Conservation (phyloP, 2,329 filamentous ascomycete species). For the Fusarium sp. region DNA sequence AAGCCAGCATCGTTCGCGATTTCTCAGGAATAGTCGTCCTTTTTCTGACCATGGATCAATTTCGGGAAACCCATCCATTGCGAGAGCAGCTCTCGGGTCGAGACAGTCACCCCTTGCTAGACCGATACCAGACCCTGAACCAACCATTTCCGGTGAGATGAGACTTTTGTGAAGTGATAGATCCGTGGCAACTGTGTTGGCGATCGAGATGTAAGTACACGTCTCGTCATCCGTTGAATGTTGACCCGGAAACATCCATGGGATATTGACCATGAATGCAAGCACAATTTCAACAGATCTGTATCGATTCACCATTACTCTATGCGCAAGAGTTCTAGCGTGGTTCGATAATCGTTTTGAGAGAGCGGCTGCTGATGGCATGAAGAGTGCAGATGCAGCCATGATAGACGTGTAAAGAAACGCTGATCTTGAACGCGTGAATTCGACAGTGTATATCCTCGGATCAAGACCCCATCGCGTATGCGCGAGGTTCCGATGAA, state of each 20-base stretch:
- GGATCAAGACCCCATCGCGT: slow-evolving; percentile 80
- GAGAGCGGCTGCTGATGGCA: slow-evolving; percentile 70
- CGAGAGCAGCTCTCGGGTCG: slow-evolving; percentile 71
- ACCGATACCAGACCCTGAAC: slow-evolving; percentile 54
- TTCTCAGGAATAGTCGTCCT: slow-evolving; percentile 69
- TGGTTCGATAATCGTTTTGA: slow-evolving; percentile 74
- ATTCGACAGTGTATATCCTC: slow-evolving; percentile 70
- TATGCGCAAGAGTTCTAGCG: slow-evolving; percentile 68
- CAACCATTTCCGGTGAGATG: slow-evolving; percentile 61
- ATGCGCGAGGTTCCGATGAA: slow-evolving; percentile 75
- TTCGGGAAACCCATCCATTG: slow-evolving; percentile 74
- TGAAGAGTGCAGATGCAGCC: slow-evolving; percentile 73
- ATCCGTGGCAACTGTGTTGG: slow-evolving; percentile 74
- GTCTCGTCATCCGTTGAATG: slow-evolving; percentile 79
- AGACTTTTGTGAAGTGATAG: slow-evolving; percentile 76
- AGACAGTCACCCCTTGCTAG: slow-evolving; percentile 75
- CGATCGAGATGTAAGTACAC: slow-evolving; percentile 75
- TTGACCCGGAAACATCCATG: slow-evolving; percentile 76
- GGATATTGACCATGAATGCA: slow-evolving; percentile 79
- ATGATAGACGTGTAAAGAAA: slow-evolving; percentile 79
- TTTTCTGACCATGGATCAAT: slow-evolving; percentile 68
- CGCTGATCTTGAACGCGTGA: slow-evolving; percentile 73
- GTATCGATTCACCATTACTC: slow-evolving; percentile 68
- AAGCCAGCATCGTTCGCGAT: slow-evolving; percentile 76
- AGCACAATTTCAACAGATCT: slow-evolving; percentile 79